Percentiles rank a stretch among this genome's conserved stretches.
phyloP scores from a whole-genome alignment of 768 basidiomycete genomes.

The Mrakia blollopis region DNA sequence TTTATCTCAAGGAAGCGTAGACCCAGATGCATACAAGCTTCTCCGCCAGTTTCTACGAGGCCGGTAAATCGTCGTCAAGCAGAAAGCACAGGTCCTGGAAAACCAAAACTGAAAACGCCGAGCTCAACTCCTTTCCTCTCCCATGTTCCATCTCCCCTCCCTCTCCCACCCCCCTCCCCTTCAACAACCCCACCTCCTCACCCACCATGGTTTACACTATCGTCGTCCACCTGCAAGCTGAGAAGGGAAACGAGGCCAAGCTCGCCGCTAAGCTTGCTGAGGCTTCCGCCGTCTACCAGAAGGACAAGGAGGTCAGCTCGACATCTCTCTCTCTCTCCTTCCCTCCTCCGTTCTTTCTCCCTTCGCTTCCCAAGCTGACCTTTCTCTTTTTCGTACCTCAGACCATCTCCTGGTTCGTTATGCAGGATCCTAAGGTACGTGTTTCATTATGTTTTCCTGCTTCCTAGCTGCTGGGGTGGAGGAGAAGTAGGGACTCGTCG shows the following conservation, averaged over 20 bases:
- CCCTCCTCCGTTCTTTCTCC: not conserved
- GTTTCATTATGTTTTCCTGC: not conserved
- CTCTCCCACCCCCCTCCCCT: too few species aligned
- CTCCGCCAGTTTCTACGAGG: too few species aligned
- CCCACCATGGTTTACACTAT: slow-evolving; percentile 32
- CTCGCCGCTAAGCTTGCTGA: slow-evolving; percentile 42
- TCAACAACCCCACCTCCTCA: too few species aligned
- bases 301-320: slow-evolving; percentile 42
- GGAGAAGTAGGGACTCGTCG: not conserved
- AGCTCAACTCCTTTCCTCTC: too few species aligned
- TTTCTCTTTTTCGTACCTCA: not conserved
- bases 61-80: too few species aligned
- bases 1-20: too few species aligned
- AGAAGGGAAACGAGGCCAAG: slow-evolving; percentile 26
- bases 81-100: too few species aligned
- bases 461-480: not conserved
- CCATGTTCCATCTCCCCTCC: too few species aligned
- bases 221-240: slow-evolving; percentile 31
- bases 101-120: too few species aligned
- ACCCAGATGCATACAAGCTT: too few species aligned
- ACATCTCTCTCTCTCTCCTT: not conserved
- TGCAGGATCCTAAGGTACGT: slow-evolving; percentile 44
- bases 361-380: not conserved
- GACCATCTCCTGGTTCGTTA: slow-evolving; percentile 44
- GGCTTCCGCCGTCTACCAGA: slow-evolving; percentile 42